Evolutionary conservation across 202 grass and related monocot genomes (phyloP).

Genomic region (Brachypodium distachyon): DNA sequence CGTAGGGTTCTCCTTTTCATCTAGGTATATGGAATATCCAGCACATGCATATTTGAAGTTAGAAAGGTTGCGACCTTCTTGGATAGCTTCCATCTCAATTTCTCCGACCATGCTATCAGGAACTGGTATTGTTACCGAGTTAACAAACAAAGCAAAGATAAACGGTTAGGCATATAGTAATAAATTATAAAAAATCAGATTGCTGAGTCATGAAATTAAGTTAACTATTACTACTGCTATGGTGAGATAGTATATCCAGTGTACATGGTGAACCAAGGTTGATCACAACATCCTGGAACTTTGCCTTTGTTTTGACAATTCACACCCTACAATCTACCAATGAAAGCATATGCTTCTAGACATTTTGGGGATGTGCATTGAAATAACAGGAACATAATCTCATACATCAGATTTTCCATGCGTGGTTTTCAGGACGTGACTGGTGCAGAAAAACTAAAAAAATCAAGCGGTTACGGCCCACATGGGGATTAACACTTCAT

Average conservation of each 20-base stretch:
- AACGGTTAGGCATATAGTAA: not conserved
- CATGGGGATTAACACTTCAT: not conserved
- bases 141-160: not conserved
- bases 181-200: not conserved
- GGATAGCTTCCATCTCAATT: constrained; percentile 67
- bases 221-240: not conserved
- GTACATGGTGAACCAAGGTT: not conserved
- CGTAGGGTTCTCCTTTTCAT: constrained; percentile 45
- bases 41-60: constrained; percentile 83
- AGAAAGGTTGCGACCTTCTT: constrained; percentile 65
- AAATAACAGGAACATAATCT: not conserved
- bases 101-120: constrained; percentile 63
- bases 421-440: not conserved
- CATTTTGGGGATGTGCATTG: not conserved
- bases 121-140: constrained; percentile 36
- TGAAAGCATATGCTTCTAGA: not conserved
- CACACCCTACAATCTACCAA: not conserved
- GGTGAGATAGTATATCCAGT: not conserved
- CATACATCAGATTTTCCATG: not conserved
- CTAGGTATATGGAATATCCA: constrained; percentile 81
- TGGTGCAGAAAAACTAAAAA: not conserved
- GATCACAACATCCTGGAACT: not conserved
- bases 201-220: not conserved
- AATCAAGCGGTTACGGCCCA: not conserved
- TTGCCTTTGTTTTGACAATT: not conserved